Evolutionary conservation across 768 basidiomycete species (phyloP).

Genomic region (Baorangia bicolor): DNA sequence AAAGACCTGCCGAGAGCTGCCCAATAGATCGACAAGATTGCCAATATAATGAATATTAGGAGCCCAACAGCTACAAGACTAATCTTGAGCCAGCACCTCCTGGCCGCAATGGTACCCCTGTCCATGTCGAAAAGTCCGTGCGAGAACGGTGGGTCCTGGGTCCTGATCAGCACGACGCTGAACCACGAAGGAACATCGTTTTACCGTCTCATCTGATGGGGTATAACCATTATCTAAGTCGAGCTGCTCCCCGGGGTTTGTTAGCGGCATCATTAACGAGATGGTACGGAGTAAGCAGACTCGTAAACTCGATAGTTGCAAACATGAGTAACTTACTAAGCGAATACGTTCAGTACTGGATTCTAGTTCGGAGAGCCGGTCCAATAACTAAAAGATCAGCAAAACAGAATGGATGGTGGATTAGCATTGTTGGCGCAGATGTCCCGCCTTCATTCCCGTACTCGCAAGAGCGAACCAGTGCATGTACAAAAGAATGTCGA

Average conservation of each 20-base stretch:
- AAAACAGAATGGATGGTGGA: background rate
- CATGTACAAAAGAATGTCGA: constrained; percentile 25
- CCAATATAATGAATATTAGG: constrained; percentile 45
- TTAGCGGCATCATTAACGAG: constrained; percentile 1
- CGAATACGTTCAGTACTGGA: background rate
- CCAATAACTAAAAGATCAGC: background rate
- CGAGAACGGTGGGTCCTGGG: constrained; percentile 28
- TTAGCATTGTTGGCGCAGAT: background rate
- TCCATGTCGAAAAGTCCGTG: constrained; percentile 32
- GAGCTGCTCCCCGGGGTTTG: background rate
- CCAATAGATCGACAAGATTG: constrained; percentile 59
- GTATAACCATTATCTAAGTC: background rate
- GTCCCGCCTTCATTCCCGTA: background rate
- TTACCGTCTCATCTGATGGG: constrained; percentile 13
- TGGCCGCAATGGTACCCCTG: constrained; percentile 28
- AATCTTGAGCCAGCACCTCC: constrained; percentile 42
- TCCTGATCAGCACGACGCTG: constrained; percentile 4
- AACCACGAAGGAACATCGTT: background rate
- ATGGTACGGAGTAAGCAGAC: background rate
- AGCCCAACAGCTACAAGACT: constrained; percentile 37
- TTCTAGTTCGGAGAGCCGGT: background rate
- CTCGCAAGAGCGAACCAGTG: background rate
- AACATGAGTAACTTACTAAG: constrained; percentile 20
- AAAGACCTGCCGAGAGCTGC: constrained; percentile 51
- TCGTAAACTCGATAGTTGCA: background rate